Conservation (phyloP, 2,329 filamentous ascomycete species). For the Knufia fluminis region DNA sequence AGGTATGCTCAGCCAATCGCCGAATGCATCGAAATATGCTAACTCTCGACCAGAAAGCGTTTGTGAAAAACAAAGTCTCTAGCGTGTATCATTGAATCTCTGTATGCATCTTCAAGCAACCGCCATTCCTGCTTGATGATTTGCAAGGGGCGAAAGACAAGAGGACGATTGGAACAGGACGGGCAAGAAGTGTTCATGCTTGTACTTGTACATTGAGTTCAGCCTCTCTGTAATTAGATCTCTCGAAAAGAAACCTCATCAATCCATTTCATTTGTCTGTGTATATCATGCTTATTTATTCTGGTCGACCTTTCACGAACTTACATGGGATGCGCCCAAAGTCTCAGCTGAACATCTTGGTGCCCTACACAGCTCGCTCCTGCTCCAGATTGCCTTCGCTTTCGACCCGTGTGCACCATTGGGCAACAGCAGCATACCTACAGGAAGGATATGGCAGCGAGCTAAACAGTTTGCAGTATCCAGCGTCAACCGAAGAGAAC, state of each 20-base stretch:
- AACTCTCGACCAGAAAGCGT: background rate
- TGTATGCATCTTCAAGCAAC: constrained; percentile 1
- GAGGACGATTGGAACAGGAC: background rate
- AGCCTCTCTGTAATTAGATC: constrained; percentile 10
- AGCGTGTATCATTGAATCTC: constrained; percentile 10
- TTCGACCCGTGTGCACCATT: too few relatives aligned
- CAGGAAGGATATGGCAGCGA: too few relatives aligned
- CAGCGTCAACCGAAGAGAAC: too few relatives aligned
- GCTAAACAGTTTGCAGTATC: too few relatives aligned
- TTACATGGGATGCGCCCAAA: too few relatives aligned
- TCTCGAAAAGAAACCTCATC: constrained; percentile 8
- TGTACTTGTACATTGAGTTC: constrained; percentile 7
- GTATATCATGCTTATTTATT: background rate
- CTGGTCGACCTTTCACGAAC: too few relatives aligned
- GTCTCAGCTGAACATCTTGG: too few relatives aligned
- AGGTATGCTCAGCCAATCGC: constrained; percentile 20
- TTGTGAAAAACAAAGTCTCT: constrained; percentile 3
- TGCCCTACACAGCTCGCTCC: too few relatives aligned
- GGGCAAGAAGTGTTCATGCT: constrained; percentile 1
- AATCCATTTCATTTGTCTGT: constrained; percentile 10
- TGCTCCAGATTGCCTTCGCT: too few relatives aligned
- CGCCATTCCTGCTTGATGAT: background rate
- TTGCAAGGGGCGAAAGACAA: constrained; percentile 4
- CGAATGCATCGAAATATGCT: too few relatives aligned
- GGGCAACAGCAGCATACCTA: too few relatives aligned